Evolutionary conservation across 345 rosid species (phyloP).

Genomic region (Carallia pectinifolia): DNA sequence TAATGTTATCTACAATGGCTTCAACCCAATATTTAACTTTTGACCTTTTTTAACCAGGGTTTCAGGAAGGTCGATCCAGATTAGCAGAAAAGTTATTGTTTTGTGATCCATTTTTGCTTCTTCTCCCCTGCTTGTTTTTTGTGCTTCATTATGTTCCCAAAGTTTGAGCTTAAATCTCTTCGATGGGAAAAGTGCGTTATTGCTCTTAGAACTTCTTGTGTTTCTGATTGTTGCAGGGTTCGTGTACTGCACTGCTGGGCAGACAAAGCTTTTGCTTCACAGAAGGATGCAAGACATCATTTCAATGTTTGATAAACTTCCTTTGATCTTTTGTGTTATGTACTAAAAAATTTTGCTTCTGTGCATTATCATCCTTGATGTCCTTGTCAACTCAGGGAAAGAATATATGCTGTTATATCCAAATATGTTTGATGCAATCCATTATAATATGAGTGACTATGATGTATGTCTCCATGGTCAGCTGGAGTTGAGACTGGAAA

Average conservation of each 20-base stretch:
- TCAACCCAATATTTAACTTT: not conserved
- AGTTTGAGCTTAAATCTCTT: not conserved
- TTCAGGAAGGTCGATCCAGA: constrained; percentile 93
- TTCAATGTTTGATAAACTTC: not conserved
- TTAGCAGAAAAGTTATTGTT: too few species aligned
- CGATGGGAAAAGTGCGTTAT: not conserved
- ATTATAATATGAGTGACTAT: too few species aligned
- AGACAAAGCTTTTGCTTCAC: constrained; percentile 12
- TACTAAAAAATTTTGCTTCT: too few species aligned
- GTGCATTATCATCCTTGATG: too few species aligned
- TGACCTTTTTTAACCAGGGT: constrained; percentile 52
- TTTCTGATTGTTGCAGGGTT: constrained; percentile 26
- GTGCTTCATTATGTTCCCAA: not conserved
- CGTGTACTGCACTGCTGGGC: constrained; percentile 19
- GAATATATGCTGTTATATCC: too few species aligned
- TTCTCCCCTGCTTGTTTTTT: too few species aligned
- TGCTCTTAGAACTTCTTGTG: not conserved
- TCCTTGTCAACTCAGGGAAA: too few species aligned
- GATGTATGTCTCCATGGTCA: too few species aligned
- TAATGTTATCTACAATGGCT: not conserved
- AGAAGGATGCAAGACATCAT: not conserved
- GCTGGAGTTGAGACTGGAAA: too few species aligned
- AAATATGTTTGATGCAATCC: too few species aligned
- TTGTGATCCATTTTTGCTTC: too few species aligned
- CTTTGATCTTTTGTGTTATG: not conserved